phyloP scores from a whole-genome alignment of 768 basidiomycete species.

The Rhodosporidiobolus sp. region DNA sequence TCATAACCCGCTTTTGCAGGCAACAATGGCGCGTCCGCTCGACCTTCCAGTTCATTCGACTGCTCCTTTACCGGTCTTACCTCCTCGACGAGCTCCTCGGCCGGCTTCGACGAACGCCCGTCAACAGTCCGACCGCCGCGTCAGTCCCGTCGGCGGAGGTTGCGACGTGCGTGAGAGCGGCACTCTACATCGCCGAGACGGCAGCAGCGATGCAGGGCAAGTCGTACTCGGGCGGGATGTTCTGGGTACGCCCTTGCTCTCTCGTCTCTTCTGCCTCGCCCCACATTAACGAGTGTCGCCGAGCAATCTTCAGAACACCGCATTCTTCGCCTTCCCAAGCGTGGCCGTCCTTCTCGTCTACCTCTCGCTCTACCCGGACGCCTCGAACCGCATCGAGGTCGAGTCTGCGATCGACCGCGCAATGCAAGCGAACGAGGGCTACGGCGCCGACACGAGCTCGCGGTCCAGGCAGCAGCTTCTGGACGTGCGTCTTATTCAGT shows the following conservation, averaged over 20 bases:
- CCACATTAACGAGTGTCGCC: neutral
- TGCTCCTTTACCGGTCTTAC: neutral
- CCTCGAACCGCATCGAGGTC: neutral
- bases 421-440: neutral
- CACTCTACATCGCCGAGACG: neutral
- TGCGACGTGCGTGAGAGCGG: neutral
- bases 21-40: neutral
- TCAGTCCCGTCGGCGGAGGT: neutral
- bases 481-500: neutral
- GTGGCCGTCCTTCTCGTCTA: slow-evolving; percentile 1
- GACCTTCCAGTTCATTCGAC: neutral
- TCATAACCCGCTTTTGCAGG: neutral
- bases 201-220: neutral
- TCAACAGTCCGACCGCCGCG: neutral
- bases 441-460: too few species aligned
- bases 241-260: neutral
- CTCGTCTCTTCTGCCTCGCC: too few species aligned
- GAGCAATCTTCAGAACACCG: neutral
- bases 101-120: neutral
- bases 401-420: neutral
- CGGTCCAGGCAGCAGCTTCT: neutral
- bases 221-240: neutral
- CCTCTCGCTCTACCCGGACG: neutral
- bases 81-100: neutral
- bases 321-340: neutral